phyloP scores from a whole-genome alignment of 2,329 filamentous ascomycete genomes.

The Xylaria digitata region DNA sequence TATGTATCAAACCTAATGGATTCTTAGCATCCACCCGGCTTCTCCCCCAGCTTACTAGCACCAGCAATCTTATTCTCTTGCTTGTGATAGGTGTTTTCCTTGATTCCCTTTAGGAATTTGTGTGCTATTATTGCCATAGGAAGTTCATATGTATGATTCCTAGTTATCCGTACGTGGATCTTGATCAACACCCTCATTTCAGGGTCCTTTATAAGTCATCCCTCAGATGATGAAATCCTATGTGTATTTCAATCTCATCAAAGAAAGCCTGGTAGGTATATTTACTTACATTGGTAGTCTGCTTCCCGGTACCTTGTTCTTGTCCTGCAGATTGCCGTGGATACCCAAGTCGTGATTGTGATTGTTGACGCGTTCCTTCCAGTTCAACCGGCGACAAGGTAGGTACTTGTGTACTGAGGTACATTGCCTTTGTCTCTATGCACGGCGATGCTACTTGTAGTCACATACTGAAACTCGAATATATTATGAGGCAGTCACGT shows the following conservation, averaged over 20 bases:
- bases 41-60: neutral
- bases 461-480: neutral
- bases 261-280: no score
- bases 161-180: no score
- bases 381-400: neutral
- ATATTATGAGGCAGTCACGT: constrained; percentile 12
- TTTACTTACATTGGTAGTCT: neutral
- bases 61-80: neutral
- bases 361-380: neutral
- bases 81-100: neutral
- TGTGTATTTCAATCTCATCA: neutral
- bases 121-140: no score
- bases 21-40: neutral
- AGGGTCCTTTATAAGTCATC: neutral
- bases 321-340: neutral
- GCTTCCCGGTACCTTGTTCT: neutral
- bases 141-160: no score
- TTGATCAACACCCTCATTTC: neutral
- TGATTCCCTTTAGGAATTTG: neutral
- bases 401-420: neutral
- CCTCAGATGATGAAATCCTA: neutral
- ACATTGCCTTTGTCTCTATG: constrained; percentile 9
- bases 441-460: neutral
- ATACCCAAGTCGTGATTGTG: neutral
- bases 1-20: constrained; percentile 6